phyloP scores from a whole-genome alignment of 2,329 filamentous ascomycete genomes.

The Neoascochyta sp. region DNA sequence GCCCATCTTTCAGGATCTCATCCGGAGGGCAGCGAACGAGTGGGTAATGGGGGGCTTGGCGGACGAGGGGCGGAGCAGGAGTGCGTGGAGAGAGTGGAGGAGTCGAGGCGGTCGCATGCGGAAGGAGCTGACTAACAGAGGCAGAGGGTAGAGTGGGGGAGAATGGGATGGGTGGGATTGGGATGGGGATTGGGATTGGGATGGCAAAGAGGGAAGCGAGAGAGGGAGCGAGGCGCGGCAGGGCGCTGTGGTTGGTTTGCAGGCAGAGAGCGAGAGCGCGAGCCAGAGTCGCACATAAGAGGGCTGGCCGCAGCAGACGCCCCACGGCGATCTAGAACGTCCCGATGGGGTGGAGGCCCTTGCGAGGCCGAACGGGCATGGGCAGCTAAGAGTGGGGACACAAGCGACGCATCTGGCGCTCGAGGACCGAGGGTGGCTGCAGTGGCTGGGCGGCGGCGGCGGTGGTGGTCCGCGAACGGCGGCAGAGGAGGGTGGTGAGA shows the following conservation, averaged over 20 bases:
- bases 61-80: constrained; percentile 4
- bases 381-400: constrained; percentile 9
- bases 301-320: constrained; percentile 20
- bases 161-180: constrained; percentile 22
- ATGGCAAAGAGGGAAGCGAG: constrained; percentile 21
- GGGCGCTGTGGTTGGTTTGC: constrained; percentile 28
- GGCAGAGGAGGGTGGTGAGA: no score
- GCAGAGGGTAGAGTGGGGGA: constrained; percentile 15
- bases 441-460: no score
- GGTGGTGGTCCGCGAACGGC: no score
- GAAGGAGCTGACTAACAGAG: constrained; percentile 17
- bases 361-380: no score
- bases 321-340: constrained; percentile 34
- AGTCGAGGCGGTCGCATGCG: constrained; percentile 18
- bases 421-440: no score
- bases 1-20: constrained; percentile 30
- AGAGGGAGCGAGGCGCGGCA: constrained; percentile 22
- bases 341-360: constrained; percentile 22
- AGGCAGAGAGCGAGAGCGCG: constrained; percentile 16
- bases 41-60: constrained; percentile 13
- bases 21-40: constrained; percentile 15
- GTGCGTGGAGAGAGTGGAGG: constrained; percentile 6
- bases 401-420: constrained; percentile 10
- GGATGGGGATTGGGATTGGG: no score
- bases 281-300: constrained; percentile 24